Percentiles rank a stretch among this genome's conserved stretches.
phyloP scores from a whole-genome alignment of 2,329 filamentous ascomycete species.

The Talaromyces sp. region DNA sequence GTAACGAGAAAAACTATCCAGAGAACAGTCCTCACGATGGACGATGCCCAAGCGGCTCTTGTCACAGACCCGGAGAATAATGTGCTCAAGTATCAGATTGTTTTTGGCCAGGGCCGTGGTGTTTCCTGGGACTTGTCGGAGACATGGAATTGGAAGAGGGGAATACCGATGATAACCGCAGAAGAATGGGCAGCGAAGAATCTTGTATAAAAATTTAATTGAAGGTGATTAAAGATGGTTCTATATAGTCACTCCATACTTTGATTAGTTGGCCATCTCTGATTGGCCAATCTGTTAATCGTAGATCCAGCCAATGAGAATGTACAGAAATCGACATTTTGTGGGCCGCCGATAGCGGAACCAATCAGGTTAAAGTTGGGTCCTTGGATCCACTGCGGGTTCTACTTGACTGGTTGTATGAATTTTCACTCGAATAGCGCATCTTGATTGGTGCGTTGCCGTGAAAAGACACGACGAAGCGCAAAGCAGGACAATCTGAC shows the following conservation, averaged over 20 bases:
- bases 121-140: constrained; percentile 53
- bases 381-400: background rate
- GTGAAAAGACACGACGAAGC: background rate
- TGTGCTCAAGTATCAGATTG: constrained; percentile 55
- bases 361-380: background rate
- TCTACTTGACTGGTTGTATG: background rate
- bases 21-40: constrained; percentile 48
- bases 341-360: background rate
- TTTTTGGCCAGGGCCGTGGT: constrained; percentile 56
- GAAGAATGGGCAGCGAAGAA: constrained; percentile 15
- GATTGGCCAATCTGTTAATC: background rate
- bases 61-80: constrained; percentile 41
- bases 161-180: constrained; percentile 30
- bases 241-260: too few relatives aligned
- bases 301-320: background rate
- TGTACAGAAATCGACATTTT: background rate
- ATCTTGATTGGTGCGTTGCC: background rate
- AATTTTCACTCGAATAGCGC: background rate
- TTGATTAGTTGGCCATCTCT: background rate
- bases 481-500: too few relatives aligned
- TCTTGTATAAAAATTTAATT: background rate
- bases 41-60: constrained; percentile 44
- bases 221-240: background rate
- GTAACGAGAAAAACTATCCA: constrained; percentile 39
- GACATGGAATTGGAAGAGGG: constrained; percentile 51